Evolutionary conservation across 371 early-diverging fungal species (phyloP), one percentile per base, ranked within the genome.

Genomic region (Apophysomyces trapeziformis): DNA sequence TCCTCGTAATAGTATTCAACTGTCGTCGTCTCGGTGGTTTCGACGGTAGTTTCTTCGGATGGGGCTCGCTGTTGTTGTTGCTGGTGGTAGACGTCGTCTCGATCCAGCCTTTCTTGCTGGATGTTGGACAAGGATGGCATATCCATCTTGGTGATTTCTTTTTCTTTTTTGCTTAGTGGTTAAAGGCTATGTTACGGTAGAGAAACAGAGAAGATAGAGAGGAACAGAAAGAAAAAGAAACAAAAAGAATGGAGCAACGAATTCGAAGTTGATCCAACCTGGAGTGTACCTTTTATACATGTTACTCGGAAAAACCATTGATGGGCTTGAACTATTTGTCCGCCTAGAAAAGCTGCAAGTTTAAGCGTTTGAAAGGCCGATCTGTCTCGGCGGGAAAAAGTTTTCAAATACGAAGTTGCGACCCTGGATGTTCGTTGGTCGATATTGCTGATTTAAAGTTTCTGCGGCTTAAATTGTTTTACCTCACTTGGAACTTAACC

Each of bases 91-190:
- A 9, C 21, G 32, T 50, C 54, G 21, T 50, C 54, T 26, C 54
- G n/a, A 21, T 50, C 54, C 54, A 50, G 54, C 54, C 54, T n/a
- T 21, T 50, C 54, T 21, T 50, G 54, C 54, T 50, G 54, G 54
- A 50, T 50, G 0, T 21, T 26, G 54, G 54, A 50, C 54, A 50
- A 9, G 9, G 54, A 16, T 18, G 54, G 54, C 54, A 50, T 50
- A 26, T 50, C 54, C 54, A 50, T 50, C 21, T 50, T 50, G 32
- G 2, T 26, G 32, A 26, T 26, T 41, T 41, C 13, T 41, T 41
- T 41, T 41, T 11, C 32, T 26, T 26, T 26, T 1, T 26, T 26
- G 32, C 32, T 26, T 26, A 26, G 32, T 26, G 2, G 32, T 26
- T 26, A 26, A 3, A 26, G 32, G 32, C 32, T 26, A 26, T 26